Evolutionary conservation across 768 basidiomycete species (phyloP).

Genomic region (Leccinum disarticulatum): DNA sequence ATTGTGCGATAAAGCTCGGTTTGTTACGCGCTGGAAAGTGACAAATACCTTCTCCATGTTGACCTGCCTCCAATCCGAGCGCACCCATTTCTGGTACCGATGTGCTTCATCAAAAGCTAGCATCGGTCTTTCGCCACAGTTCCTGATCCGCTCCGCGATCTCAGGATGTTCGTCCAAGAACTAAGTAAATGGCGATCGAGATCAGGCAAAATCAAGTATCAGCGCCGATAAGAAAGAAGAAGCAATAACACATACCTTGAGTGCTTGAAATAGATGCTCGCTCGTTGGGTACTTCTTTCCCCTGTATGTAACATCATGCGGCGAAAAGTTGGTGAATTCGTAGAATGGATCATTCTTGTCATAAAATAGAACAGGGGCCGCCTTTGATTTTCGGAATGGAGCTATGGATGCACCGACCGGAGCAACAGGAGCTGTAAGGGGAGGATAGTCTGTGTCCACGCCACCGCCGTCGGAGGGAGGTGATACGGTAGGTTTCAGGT

Average conservation of each 20-base stretch:
- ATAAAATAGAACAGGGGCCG: slow-evolving; percentile 56
- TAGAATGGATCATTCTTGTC: slow-evolving; percentile 64
- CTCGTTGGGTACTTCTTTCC: slow-evolving; percentile 71
- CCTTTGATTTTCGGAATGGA: slow-evolving; percentile 28
- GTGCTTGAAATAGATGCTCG: slow-evolving; percentile 76
- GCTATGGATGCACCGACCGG: slow-evolving; percentile 31
- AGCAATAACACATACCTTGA: slow-evolving; percentile 47
- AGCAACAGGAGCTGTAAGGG: slow-evolving; percentile 32
- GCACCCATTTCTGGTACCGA: slow-evolving; percentile 58
- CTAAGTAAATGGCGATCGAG: slow-evolving; percentile 31
- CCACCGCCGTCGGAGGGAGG: slow-evolving; percentile 4
- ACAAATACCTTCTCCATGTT: slow-evolving; percentile 59
- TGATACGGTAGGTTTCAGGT: slow-evolving; percentile 16
- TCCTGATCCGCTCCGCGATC: slow-evolving; percentile 69
- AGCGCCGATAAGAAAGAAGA: not conserved
- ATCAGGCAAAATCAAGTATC: not conserved
- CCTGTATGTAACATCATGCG: slow-evolving; percentile 60
- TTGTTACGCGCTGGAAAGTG: not conserved
- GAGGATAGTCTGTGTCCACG: slow-evolving; percentile 28
- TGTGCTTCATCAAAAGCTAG: slow-evolving; percentile 68
- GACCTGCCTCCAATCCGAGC: slow-evolving; percentile 66
- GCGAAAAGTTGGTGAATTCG: slow-evolving; percentile 74
- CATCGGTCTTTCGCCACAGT: slow-evolving; percentile 59
- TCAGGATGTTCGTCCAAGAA: slow-evolving; percentile 60
- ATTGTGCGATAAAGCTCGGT: not conserved